Evolutionary conservation across 2,329 filamentous ascomycete species (phyloP).

Genomic region (Cytospora paraplurivora): DNA sequence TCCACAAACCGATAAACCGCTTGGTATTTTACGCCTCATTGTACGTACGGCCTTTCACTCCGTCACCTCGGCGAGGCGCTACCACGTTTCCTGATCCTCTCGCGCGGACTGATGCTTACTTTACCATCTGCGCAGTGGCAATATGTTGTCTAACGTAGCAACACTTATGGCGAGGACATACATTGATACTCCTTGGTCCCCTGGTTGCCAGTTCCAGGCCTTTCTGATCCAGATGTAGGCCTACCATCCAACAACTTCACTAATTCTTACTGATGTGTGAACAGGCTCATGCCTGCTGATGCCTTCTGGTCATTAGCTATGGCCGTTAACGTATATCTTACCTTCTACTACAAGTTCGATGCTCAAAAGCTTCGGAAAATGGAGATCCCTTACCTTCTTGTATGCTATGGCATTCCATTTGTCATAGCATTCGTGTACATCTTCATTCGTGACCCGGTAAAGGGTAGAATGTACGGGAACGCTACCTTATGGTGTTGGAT

Average conservation of each 20-base stretch:
- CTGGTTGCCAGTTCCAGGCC: conserved; percentile 71
- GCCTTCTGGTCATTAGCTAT: conserved; percentile 78
- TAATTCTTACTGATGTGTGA: neutral
- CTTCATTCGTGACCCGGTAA: conserved; percentile 56
- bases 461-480: conserved; percentile 69
- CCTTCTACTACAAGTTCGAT: conserved; percentile 75
- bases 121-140: conserved; percentile 50
- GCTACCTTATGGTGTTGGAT: conserved; percentile 86
- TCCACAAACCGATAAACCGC: conserved; percentile 85
- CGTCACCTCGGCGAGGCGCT: neutral
- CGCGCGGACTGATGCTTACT: conserved; percentile 5
- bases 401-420: conserved; percentile 74
- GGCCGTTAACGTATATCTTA: conserved; percentile 82
- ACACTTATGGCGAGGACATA: conserved; percentile 71
- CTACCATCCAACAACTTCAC: neutral
- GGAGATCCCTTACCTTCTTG: conserved; percentile 69
- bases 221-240: conserved; percentile 81
- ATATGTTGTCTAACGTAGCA: conserved; percentile 75
- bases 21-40: conserved; percentile 83
- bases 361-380: conserved; percentile 63
- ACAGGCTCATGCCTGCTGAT: conserved; percentile 79
- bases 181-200: conserved; percentile 49
- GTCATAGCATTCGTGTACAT: conserved; percentile 68
- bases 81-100: neutral
- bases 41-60: conserved; percentile 2